A percentile compares a stretch with the other conserved stretches of the same genome.
phyloP scores from a whole-genome alignment of 495 filamentous ascomycete species.

The Apiosordaria backusii region DNA sequence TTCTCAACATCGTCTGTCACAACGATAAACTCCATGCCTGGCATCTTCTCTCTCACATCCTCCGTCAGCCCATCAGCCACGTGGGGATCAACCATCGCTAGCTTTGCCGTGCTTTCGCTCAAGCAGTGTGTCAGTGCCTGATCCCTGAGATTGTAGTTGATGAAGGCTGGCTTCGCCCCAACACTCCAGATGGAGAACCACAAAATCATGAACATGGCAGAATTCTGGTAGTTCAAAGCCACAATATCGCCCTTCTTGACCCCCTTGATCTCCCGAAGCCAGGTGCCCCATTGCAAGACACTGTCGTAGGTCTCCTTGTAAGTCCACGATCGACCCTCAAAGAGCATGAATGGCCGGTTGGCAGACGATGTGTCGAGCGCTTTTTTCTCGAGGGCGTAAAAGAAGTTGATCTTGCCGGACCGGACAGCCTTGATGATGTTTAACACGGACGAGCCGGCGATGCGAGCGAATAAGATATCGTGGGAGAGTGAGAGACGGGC shows the following conservation, averaged over 20 bases:
- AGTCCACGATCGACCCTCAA: slow-evolving; percentile 69
- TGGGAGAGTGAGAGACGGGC: slow-evolving; percentile 66
- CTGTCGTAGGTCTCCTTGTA: slow-evolving; percentile 72
- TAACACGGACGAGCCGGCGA: slow-evolving; percentile 40
- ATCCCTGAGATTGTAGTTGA: slow-evolving; percentile 53
- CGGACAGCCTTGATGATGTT: slow-evolving; percentile 43
- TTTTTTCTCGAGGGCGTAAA: slow-evolving; percentile 71
- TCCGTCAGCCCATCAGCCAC: slow-evolving; percentile 47
- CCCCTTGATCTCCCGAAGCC: slow-evolving; percentile 64
- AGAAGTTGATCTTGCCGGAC: slow-evolving; percentile 64
- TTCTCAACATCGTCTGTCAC: slow-evolving; percentile 57
- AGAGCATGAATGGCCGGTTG: slow-evolving; percentile 62
- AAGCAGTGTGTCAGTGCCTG: slow-evolving; percentile 49
- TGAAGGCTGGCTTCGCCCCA: slow-evolving; percentile 45
- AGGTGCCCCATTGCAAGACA: slow-evolving; percentile 73
- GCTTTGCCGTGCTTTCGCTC: slow-evolving; percentile 78
- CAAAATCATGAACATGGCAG: slow-evolving; percentile 66
- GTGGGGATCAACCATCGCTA: slow-evolving; percentile 78
- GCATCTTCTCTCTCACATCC: slow-evolving; percentile 37
- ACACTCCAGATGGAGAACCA: slow-evolving; percentile 46
- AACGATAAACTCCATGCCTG: slow-evolving; percentile 54
- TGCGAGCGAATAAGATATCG: slow-evolving; percentile 57
- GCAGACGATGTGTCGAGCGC: slow-evolving; percentile 57
- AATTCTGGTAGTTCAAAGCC: slow-evolving; percentile 83
- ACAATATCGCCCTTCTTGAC: slow-evolving; percentile 75